Base-by-base conservation (phyloP, 345 rosid species). In the Dovyalis caffra region DNA sequence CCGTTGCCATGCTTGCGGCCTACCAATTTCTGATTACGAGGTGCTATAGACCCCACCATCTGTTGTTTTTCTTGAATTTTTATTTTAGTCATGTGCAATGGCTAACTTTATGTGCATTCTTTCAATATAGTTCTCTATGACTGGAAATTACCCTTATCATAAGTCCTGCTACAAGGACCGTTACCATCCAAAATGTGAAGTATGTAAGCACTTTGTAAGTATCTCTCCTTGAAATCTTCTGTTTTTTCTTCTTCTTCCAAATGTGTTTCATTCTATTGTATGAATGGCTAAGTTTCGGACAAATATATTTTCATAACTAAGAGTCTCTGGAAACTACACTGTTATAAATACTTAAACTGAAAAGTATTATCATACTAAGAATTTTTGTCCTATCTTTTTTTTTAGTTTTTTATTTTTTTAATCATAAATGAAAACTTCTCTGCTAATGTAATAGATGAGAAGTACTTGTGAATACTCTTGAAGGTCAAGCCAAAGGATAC, bases 151-250 rank as follows among this genome's bases (percentile, higher is more conserved):
- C 37, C 80, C 77, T 26, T 80, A 76, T 76, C 83, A 80, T 64
- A 80, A 76, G 71, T 45, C 77, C 68, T 80, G 83, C 76, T 80
- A 76, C 80, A 80, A 76, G 77, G 83, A 80, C 70, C 61, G 70
- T 3, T 76, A 76, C 74, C 83, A 63, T 68, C 83, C 83, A 62
- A 76, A 76, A 72, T 80, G 83, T 72, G 83, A 80, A 68, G 80
- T 80, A 28, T 80, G 83, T 79, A 80, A 80, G 70, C 76, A 68
- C 66, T 80, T 76, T 68, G 83, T 80, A 57, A 80, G 83, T 76
- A 56, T 43, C 60, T 49, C 33, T 32, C 26, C n/a, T 23, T 35
- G 70, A 58, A 62, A n/a, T 49, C 23, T 56, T 26, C 35, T 49
- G 25, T 66, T 29, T 6, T 11, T 63, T 56, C 21, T 25, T 51